A percentile compares a stretch with the other conserved stretches of the same genome.
These are phyloP conservation scores for Hortiboletus flavorubellus DNA, from an alignment of 768 basidiomycete genomes.

Conservation along the genomic window DNA sequence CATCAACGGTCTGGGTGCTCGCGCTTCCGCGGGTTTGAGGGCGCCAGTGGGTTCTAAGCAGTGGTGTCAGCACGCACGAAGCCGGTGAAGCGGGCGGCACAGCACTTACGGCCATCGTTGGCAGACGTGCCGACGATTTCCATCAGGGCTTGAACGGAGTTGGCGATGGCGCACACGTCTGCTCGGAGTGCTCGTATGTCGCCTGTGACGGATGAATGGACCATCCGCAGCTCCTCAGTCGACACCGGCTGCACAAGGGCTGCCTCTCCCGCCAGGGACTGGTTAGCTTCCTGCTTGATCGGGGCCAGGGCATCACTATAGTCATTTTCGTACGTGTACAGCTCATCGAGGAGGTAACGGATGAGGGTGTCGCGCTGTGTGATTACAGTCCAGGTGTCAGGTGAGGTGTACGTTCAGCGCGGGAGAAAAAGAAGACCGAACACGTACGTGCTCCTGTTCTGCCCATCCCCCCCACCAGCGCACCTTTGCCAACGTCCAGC, in stretches of 20 bases:
- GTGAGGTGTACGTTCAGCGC: too few species aligned
- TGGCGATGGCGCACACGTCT: not conserved
- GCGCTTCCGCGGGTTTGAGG: too few species aligned
- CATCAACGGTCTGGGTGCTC: too few species aligned
- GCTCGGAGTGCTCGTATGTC: too few species aligned
- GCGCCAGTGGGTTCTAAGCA: too few species aligned
- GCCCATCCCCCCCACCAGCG: slow-evolving; percentile 3
- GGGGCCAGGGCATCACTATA: not conserved
- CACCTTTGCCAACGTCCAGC: not conserved
- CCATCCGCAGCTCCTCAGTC: not conserved
- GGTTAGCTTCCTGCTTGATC: not conserved
- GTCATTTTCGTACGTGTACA: not conserved
- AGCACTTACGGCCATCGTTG: too few species aligned
- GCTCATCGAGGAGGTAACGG: not conserved
- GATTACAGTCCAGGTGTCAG: not conserved
- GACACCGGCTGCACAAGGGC: not conserved
- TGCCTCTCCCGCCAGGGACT: not conserved
- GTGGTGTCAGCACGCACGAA: too few species aligned
- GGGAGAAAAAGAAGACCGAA: too few species aligned
- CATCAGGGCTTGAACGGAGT: not conserved
- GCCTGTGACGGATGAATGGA: too few species aligned
- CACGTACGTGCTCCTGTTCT: not conserved
- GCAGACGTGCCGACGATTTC: too few species aligned
- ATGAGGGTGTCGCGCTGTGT: not conserved
- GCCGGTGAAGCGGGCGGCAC: too few species aligned